Percentiles rank a stretch among this genome's conserved stretches.
phyloP scores from a whole-genome alignment of 768 basidiomycete genomes.

The Amanita rubescens region DNA sequence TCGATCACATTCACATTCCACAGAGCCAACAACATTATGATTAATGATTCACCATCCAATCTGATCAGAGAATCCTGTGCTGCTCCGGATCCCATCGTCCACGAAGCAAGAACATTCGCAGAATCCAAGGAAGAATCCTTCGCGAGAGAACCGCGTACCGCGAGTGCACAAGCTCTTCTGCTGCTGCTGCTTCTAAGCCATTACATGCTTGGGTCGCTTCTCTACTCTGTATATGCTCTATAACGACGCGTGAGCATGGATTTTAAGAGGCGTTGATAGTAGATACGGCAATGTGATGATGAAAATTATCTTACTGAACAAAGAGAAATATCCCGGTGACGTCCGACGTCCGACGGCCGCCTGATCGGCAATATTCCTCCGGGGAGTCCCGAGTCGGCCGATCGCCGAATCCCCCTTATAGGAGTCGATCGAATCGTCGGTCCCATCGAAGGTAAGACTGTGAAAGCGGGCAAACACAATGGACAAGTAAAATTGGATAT shows the following conservation, averaged over 20 bases:
- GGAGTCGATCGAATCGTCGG: too few relatives aligned
- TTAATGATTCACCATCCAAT: background rate
- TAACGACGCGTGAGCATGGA: background rate
- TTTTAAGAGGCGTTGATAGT: background rate
- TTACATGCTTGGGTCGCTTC: background rate
- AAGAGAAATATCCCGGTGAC: too few relatives aligned
- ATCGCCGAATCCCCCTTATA: too few relatives aligned
- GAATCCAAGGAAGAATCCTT: constrained; percentile 1
- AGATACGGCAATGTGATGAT: background rate
- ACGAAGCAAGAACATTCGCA: background rate
- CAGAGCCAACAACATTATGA: too few relatives aligned
- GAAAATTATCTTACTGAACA: background rate
- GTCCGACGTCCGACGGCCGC: too few relatives aligned
- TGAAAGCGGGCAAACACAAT: background rate
- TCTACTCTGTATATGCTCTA: background rate
- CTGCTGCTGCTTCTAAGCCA: background rate
- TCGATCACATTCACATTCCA: too few relatives aligned
- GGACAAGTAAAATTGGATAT: background rate
- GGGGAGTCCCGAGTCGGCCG: too few relatives aligned
- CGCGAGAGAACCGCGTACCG: background rate
- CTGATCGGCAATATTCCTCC: too few relatives aligned
- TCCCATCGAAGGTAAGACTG: too few relatives aligned
- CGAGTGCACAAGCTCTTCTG: background rate
- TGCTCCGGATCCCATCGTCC: background rate
- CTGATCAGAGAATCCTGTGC: background rate